phyloP scores from a whole-genome alignment of 306 rosid species.

The Datisca glomerata region DNA sequence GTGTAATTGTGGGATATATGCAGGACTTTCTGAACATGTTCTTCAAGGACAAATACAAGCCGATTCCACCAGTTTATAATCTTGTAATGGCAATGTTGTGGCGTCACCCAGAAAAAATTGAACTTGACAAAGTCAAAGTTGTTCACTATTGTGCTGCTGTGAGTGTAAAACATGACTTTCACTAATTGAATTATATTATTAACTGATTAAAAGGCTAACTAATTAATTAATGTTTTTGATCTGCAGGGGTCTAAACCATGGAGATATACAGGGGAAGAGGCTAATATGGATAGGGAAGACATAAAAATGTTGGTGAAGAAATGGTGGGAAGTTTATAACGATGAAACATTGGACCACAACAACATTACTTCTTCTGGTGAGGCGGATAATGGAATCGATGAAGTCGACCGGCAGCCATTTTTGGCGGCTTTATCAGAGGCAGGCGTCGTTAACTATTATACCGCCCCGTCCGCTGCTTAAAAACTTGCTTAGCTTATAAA shows the following conservation, averaged over 20 bases:
- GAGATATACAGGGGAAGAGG: conserved; percentile 68
- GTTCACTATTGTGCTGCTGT: conserved; percentile 79
- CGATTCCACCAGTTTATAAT: conserved; percentile 51
- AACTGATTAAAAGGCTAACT: no score
- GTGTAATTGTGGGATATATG: not conserved
- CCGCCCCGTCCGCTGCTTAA: conserved; percentile 25
- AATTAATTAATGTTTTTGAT: no score
- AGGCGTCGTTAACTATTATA: conserved; percentile 5
- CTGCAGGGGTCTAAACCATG: conserved; percentile 91
- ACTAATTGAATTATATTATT: not conserved
- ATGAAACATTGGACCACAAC: conserved; percentile 40
- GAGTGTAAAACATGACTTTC: conserved; percentile 15
- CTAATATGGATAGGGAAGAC: conserved; percentile 77
- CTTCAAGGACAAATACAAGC: conserved; percentile 43
- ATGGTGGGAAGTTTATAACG: conserved; percentile 73
- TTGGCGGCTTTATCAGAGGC: conserved; percentile 10
- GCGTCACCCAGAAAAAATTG: conserved; percentile 71
- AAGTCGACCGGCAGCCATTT: conserved; percentile 6
- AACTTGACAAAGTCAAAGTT: conserved; percentile 50
- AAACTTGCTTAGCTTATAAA: no score
- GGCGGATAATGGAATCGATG: conserved; percentile 2
- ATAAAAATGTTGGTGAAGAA: conserved; percentile 54
- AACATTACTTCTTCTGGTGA: not conserved
- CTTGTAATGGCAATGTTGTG: conserved; percentile 70
- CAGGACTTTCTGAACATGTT: conserved; percentile 67